Base-by-base conservation (phyloP, 768 basidiomycete genomes). In the Amanita jacksonii region DNA sequence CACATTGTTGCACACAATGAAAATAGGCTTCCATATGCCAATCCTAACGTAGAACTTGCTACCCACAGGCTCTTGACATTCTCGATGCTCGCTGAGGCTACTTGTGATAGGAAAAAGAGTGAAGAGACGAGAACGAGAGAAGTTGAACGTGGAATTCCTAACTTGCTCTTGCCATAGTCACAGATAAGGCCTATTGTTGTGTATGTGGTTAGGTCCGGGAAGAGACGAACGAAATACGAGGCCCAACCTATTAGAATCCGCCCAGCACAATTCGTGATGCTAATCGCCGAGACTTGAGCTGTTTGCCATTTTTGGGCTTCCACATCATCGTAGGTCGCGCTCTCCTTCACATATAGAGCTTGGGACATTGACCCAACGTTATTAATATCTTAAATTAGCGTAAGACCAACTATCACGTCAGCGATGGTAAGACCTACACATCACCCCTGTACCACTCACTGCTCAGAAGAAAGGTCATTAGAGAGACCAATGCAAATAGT, bases 361-460 rank as follows among this genome's bases (percentile, higher is more conserved):
- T 85, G 77, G 0, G 87, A 70, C 48, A 87, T 81, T 1, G 80
- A 74, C 12, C 82, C n/a, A n/a, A n/a, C n/a, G n/a, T n/a, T n/a
- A n/a, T n/a, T n/a, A n/a, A n/a, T n/a, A n/a, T n/a, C n/a, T 84
- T 43, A 19, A 9, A 22, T 25, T 5, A 24, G 16, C 16, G 38
- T 9, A 13, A 44, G 16, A 34, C 10, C 5, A n/a, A 18, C 4
- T 6, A 15, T 8, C 15, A 5, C 15, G 7, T 37, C 13, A 8
- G 5, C 4, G 34, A 15, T 5, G n/a, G 27, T 24, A 18, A n/a
- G 19, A 74, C 79, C 45, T 52, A 82, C 81, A 89, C 85, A 88
- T 87, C n/a, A 89, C 42, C 2, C 86, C 85, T 6, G 77, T 84
- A 10, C 86, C 86, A 49, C 77, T 77, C 47, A 85, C 82, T 82